Base-by-base conservation (phyloP, 164 flowering plant genomes). In the Hamamelis virginiana region DNA sequence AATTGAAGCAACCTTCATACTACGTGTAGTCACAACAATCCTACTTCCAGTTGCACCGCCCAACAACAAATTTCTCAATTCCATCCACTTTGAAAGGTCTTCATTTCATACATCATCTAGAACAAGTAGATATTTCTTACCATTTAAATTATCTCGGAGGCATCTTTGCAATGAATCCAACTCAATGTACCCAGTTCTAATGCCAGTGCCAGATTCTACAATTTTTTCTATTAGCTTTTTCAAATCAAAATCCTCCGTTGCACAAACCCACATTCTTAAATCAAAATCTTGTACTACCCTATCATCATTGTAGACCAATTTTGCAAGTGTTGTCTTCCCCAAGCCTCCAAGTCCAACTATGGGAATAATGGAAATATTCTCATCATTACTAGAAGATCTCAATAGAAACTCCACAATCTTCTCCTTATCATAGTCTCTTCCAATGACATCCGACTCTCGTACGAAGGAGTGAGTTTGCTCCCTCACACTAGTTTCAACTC, bases 281-380 rank as follows among this genome's bases (percentile, higher is more conserved):
- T 64, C n/a, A 26, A 47, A 64, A 25, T 47, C 15, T 13, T 8
- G 12, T 9, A 8, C 18, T 15, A 64, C 56, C 21, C 12, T 12
- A 5, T 13, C 21, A 27, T 47, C 41, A 23, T 64, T 64, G 56
- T 14, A 64, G 0, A 26, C 56, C 16, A 48, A 23, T 25, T 64
- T 26, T 19, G 67, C 67, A 13, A 64, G 56, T 8, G 67, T 45
- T 15, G 66, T 63, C 28, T 63, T 63, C n/a, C 53, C 66, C 9
- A 63, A 44, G 5, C 71, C 71, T 15, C 72, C 66, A 0, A 69
- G 51, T 13, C 72, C 72, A 19, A 69, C 72, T 15, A 69, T 69
- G 5, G 58, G 27, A 59, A 69, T 8, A 15, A 69, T 46, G 0
- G 25, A 16, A n/a, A 59, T 23, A 50, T 33, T 61, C 3, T 61